Evolutionary conservation across 2,329 filamentous ascomycete species (phyloP).

Genomic region (Calonectria hongkongensis): DNA sequence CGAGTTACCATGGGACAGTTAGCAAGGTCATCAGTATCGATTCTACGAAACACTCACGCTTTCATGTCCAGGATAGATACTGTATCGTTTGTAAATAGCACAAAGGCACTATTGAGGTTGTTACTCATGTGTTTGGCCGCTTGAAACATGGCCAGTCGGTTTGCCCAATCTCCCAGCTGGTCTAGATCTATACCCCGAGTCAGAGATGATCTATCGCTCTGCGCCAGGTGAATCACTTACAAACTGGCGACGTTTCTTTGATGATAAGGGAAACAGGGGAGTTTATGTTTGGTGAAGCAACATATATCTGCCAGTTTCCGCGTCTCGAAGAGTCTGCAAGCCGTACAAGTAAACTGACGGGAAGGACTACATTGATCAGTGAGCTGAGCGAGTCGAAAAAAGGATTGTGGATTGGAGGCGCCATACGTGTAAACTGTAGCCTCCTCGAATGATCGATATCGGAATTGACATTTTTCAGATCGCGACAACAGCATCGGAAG

Average conservation of each 20-base stretch:
- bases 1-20: background rate
- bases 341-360: background rate
- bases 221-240: background rate
- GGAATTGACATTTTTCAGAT: background rate
- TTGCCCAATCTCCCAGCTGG: background rate
- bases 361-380: background rate
- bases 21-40: background rate
- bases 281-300: background rate
- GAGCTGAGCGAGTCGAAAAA: no score
- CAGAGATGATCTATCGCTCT: background rate
- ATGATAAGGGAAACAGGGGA: background rate
- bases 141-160: background rate
- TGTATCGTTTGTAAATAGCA: background rate
- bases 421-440: background rate
- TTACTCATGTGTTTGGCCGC: background rate
- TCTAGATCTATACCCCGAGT: background rate
- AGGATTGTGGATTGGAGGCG: background rate
- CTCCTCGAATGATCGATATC: background rate
- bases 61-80: background rate
- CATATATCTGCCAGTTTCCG: background rate
- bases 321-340: background rate
- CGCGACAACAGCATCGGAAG: background rate
- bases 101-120: background rate
- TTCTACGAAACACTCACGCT: background rate
- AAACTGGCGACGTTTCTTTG: background rate